Conservation (phyloP, 805 yeast genomes). For the Pichia phayaonensis region DNA sequence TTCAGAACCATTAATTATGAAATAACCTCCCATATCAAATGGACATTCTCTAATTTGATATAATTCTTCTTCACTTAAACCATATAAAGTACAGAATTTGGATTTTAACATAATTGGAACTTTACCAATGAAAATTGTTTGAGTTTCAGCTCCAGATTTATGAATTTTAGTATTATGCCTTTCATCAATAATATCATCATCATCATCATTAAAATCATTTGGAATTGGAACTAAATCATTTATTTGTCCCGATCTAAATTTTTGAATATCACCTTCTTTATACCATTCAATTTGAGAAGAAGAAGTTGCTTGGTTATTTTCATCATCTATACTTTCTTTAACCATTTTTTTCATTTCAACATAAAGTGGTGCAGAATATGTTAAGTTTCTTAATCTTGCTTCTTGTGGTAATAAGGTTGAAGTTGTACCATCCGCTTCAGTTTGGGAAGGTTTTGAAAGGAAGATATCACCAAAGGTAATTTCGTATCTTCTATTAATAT, state of each 20-base stretch:
- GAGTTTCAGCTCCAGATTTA: conserved; percentile 29
- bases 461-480: conserved; percentile 97
- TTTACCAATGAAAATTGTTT: conserved; percentile 73
- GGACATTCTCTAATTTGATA: conserved; percentile 98
- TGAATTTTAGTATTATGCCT: conserved; percentile 28
- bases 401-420: conserved; percentile 97
- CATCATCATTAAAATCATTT: conserved; percentile 44
- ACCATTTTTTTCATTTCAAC: conserved; percentile 93
- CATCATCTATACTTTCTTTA: conserved; percentile 72
- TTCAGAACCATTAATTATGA: conserved; percentile 96
- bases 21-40: conserved; percentile 99
- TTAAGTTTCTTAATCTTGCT: conserved; percentile 90
- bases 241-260: conserved; percentile 23
- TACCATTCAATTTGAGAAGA: conserved; percentile 54
- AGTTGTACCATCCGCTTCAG: conserved; percentile 99
- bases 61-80: conserved; percentile 84
- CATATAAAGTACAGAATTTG: conserved; percentile 88
- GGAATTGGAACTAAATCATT: conserved; percentile 25
- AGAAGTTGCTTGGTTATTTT: conserved; percentile 29
- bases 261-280: conserved; percentile 43
- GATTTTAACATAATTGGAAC: conserved; percentile 98
- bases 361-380: conserved; percentile 92
- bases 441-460: conserved; percentile 94
- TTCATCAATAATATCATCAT: conserved; percentile 54
- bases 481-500: conserved; percentile 86